Conservation (phyloP, 768 basidiomycete species). For the Kwoniella sp. region DNA sequence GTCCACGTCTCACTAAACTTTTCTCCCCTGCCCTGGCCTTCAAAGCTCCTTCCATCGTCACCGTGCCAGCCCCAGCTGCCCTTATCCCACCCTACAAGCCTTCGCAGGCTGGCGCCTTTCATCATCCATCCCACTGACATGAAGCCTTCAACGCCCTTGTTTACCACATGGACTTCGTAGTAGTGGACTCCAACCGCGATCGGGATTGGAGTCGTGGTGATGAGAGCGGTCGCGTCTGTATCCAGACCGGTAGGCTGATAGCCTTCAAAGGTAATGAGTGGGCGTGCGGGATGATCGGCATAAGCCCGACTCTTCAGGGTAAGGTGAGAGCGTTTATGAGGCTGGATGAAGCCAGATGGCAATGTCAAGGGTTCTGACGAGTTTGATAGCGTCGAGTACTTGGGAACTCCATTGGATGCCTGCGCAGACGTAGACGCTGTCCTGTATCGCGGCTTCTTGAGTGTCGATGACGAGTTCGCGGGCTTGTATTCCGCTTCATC, state of each 20-base stretch:
- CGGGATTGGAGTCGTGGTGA: conserved; percentile 73
- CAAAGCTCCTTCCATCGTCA: conserved; percentile 57
- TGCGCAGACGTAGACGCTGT: background rate
- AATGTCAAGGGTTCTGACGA: background rate
- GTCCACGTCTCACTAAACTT: conserved; percentile 75
- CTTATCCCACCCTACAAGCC: conserved; percentile 49
- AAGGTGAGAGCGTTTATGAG: conserved; percentile 13
- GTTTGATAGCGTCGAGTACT: conserved; percentile 14
- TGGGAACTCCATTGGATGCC: conserved; percentile 3
- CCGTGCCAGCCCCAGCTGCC: conserved; percentile 49
- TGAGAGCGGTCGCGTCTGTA: conserved; percentile 76
- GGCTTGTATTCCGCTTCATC: background rate
- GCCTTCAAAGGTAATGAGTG: conserved; percentile 27
- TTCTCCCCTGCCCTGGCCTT: conserved; percentile 63
- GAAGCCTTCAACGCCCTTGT: conserved; percentile 70
- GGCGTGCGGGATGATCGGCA: background rate
- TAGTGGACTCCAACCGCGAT: conserved; percentile 87
- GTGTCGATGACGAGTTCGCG: background rate
- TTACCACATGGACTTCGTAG: conserved; percentile 80
- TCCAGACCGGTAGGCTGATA: conserved; percentile 55
- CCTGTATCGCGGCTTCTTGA: background rate
- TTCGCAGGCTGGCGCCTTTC: conserved; percentile 20
- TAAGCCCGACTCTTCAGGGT: conserved; percentile 6
- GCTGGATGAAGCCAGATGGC: conserved; percentile 10
- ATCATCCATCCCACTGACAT: conserved; percentile 54